Percentiles rank a stretch among this genome's conserved stretches.
These are phyloP conservation scores for Rhododendron simsii DNA, from an alignment of 148 eudicot species.

Conservation along the genomic window DNA sequence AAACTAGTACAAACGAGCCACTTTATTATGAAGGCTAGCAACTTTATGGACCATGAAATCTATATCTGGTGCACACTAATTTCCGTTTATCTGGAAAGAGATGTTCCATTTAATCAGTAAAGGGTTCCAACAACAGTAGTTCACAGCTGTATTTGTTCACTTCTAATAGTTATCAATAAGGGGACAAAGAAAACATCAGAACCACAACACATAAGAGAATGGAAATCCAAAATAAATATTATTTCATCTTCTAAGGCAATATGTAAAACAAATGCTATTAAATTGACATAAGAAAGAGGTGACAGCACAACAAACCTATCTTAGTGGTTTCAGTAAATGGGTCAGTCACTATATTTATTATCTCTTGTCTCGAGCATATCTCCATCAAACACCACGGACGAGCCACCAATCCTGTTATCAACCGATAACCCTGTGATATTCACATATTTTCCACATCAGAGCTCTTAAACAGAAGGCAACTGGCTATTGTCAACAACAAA, in stretches of 20 bases:
- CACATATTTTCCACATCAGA: conserved; percentile 8
- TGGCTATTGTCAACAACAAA: background rate
- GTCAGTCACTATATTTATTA: conserved; percentile 63
- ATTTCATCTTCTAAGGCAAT: background rate
- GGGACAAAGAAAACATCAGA: background rate
- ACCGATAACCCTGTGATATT: conserved; percentile 57
- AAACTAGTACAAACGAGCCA: background rate
- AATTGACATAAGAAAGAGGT: background rate
- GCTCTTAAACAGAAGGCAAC: background rate
- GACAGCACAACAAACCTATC: conserved; percentile 42
- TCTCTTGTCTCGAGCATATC: conserved; percentile 74
- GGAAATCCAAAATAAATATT: background rate
- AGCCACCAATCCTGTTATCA: conserved; percentile 62
- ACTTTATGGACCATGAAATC: background rate
- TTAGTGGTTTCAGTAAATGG: conserved; percentile 63
- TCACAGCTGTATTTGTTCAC: background rate
- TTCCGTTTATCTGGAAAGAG: background rate
- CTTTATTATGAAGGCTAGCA: background rate
- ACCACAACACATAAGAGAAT: background rate
- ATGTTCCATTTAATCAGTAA: background rate
- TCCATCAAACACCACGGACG: conserved; percentile 88
- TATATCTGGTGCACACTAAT: background rate
- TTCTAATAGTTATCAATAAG: background rate
- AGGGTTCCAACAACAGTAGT: background rate
- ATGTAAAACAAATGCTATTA: background rate